Base-by-base conservation (phyloP, 768 basidiomycete genomes). In the Tricholoma hemisulphureum region DNA sequence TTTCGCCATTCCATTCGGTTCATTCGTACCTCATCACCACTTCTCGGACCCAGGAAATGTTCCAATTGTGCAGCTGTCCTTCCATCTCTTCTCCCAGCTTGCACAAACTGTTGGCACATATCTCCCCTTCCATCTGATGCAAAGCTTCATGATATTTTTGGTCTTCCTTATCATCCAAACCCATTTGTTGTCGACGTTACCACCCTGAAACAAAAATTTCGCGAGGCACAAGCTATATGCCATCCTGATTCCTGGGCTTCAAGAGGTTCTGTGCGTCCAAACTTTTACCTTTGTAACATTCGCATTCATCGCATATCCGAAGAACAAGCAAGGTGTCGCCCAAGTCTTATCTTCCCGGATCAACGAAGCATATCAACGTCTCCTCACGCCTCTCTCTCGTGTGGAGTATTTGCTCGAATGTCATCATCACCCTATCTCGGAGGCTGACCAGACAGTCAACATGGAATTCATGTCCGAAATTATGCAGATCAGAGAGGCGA, bases 181-280 rank as follows among this genome's bases (percentile, higher is more conserved):
- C 87, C 87, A 7, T 96, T 93, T 72, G 70, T 78, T 14, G 72
- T 98, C 41, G 85, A 94, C 67, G 64, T 80, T 14, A 64, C 72
- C 1, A 73, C 79, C 18, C 73, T 97, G 58, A 87, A 85, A 69
- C 74, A 76, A 32, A 79, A 81, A 26, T 95, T 93, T 69, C 75
- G 89, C 31, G 74, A 80, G 46, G 83, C 89, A 3, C 95, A 96
- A 67, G 79, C 84, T 20, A 74, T 83, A 20, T 86, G 91, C 52
- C 95, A 98, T 75, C 95, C 95, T 0, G 95, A 98, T 69, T 79
- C 85, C 11, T 96, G 91, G 88, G 81, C 85, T 31, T 81, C 84
- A 28, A 80, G 83, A 65, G 84, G 85, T 56, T 71, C 80, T 58
- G 90, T 89, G 72, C 66, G 71, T 73, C 20, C 58, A 46, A 53